A percentile compares a stretch with the other conserved stretches of the same genome.
phyloP scores from a whole-genome alignment of 2,329 filamentous ascomycete genomes.

The Byssochlamys sp. region DNA sequence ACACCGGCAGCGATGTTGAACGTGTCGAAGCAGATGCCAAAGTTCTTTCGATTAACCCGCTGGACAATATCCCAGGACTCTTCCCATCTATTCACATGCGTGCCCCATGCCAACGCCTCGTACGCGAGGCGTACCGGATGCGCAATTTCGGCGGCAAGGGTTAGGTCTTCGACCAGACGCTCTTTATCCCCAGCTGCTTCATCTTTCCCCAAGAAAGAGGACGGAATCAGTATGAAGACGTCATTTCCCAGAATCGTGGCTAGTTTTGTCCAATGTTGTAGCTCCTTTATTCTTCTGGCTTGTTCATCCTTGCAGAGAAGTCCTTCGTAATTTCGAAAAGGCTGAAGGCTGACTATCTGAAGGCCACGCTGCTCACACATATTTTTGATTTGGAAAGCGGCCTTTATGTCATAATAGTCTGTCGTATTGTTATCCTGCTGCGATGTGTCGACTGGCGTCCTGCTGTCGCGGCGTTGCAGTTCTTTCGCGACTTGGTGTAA shows the following conservation, averaged over 20 bases:
- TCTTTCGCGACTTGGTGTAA: background rate
- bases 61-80: slow-evolving; percentile 58
- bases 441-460: too few species aligned
- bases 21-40: slow-evolving; percentile 65
- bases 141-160: slow-evolving; percentile 53
- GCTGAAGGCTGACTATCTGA: too few species aligned
- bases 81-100: slow-evolving; percentile 60
- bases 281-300: too few species aligned
- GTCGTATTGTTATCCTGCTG: too few species aligned
- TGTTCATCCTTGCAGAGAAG: too few species aligned
- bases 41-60: slow-evolving; percentile 57
- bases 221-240: slow-evolving; percentile 55
- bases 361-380: too few species aligned
- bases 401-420: too few species aligned
- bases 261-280: background rate
- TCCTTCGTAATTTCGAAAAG: too few species aligned
- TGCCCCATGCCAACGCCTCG: slow-evolving; percentile 63
- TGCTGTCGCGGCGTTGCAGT: background rate
- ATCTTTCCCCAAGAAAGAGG: slow-evolving; percentile 47
- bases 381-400: too few species aligned
- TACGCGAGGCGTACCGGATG: slow-evolving; percentile 60
- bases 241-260: background rate
- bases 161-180: slow-evolving; percentile 53
- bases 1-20: slow-evolving; percentile 65
- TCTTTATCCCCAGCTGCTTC: slow-evolving; percentile 39